phyloP scores from a whole-genome alignment of 306 rosid genomes.

The Oxytropis ochrocephala region DNA sequence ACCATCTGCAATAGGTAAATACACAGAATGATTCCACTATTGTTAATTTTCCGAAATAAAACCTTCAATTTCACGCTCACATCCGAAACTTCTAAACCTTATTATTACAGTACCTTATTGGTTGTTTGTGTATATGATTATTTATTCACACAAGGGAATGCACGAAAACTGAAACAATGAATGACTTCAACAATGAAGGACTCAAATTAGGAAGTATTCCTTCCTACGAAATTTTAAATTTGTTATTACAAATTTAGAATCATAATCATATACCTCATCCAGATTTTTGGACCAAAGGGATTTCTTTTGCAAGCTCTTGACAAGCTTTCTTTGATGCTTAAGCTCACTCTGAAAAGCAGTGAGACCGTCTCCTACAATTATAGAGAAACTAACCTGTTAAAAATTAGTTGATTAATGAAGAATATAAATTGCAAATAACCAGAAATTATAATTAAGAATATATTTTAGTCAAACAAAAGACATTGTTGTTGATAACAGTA shows the following conservation, averaged over 20 bases:
- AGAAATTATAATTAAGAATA: neutral
- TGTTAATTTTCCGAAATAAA: neutral
- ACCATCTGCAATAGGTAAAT: constrained; percentile 59
- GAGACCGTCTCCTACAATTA: constrained; percentile 68
- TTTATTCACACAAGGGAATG: neutral
- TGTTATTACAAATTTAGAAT: constrained; percentile 4
- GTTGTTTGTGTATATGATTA: too few species aligned
- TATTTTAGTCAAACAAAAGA: neutral
- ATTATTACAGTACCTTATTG: neutral
- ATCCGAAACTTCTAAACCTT: neutral
- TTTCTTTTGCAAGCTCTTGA: constrained; percentile 70
- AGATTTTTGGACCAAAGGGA: constrained; percentile 79
- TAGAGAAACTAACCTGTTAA: constrained; percentile 34
- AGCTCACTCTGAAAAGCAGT: constrained; percentile 67
- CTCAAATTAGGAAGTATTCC: neutral
- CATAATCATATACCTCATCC: constrained; percentile 65
- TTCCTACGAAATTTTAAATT: neutral
- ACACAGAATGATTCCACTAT: neutral
- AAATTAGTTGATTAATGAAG: constrained; percentile 7
- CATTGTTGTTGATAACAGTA: neutral
- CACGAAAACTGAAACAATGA: neutral
- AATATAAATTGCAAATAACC: neutral
- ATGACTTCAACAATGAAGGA: neutral
- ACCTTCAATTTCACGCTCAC: neutral
- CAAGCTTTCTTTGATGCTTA: constrained; percentile 77